A percentile compares a stretch with the other conserved stretches of the same genome.
phyloP scores from a whole-genome alignment of 1,139 yeast genomes.

The Protomyces lactucae-debilis region DNA sequence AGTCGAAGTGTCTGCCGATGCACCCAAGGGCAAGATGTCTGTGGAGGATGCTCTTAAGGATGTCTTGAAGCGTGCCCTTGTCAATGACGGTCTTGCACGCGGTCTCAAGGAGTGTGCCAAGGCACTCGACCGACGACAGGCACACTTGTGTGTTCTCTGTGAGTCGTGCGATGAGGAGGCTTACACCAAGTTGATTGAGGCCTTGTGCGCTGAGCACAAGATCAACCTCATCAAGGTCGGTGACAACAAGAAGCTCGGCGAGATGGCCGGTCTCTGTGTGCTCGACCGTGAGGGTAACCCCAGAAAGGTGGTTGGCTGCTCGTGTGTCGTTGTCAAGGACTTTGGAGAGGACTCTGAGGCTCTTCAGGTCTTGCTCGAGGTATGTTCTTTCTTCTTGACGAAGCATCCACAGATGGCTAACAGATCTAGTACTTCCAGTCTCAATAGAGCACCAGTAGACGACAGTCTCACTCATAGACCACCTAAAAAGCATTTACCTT shows the following conservation, averaged over 20 bases:
- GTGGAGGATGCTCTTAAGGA: conserved; percentile 98
- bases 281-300: conserved; percentile 99
- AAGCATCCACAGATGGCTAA: background rate
- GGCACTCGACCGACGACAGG: conserved; percentile 97
- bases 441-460: background rate
- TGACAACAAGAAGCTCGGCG: conserved; percentile 99
- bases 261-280: conserved; percentile 99
- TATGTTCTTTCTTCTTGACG: background rate
- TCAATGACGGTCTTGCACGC: conserved; percentile 99
- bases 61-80: conserved; percentile 95
- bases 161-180: conserved; percentile 98
- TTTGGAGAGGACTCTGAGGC: conserved; percentile 71
- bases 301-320: conserved; percentile 99
- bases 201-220: conserved; percentile 96
- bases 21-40: conserved; percentile 72
- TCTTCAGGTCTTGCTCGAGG: conserved; percentile 46
- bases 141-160: conserved; percentile 95
- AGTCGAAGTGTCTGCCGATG: conserved; percentile 76
- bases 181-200: conserved; percentile 96
- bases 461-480: background rate
- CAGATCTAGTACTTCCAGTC: background rate
- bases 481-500: background rate
- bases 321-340: conserved; percentile 92
- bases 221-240: conserved; percentile 98
- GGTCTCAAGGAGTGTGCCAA: conserved; percentile 99